A percentile compares a stretch with the other conserved stretches of the same genome.
These are phyloP conservation scores for Lachancea mirantina DNA, from an alignment of 805 yeast species.

Conservation along the genomic window DNA sequence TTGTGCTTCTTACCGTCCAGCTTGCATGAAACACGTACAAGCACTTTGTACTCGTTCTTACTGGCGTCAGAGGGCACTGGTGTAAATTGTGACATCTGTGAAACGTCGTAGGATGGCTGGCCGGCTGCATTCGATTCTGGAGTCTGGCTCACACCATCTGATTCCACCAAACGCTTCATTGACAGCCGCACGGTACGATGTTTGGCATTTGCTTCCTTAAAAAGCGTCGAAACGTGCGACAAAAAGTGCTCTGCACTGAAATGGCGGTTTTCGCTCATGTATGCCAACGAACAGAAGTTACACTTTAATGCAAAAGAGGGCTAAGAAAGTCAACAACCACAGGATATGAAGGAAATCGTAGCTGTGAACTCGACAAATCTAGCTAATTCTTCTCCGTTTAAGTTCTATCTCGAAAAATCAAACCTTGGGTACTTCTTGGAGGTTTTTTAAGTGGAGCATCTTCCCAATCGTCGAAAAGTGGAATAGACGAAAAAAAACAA, in stretches of 20 bases:
- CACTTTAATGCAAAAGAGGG: too few species aligned
- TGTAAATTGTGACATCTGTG: slow-evolving; percentile 17
- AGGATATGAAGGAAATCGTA: too few species aligned
- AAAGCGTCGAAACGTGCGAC: slow-evolving; percentile 17
- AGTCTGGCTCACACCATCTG: slow-evolving; percentile 32
- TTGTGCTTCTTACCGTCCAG: slow-evolving; percentile 39
- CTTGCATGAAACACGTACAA: slow-evolving; percentile 48
- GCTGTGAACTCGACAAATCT: neutral
- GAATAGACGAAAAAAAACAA: too few species aligned
- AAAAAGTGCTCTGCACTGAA: slow-evolving; percentile 19
- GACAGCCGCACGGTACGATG: slow-evolving; percentile 24
- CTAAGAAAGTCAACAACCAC: too few species aligned
- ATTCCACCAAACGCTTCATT: slow-evolving; percentile 25
- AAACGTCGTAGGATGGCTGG: slow-evolving; percentile 28
- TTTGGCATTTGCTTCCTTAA: slow-evolving; percentile 23
- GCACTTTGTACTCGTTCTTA: slow-evolving; percentile 45
- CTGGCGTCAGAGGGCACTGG: slow-evolving; percentile 16
- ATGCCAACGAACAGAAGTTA: too few species aligned
- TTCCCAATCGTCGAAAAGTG: too few species aligned
- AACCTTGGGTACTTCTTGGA: too few species aligned
- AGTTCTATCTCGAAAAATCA: too few species aligned
- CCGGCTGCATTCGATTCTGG: slow-evolving; percentile 45
- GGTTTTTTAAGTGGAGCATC: too few species aligned
- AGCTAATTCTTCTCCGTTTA: too few species aligned
- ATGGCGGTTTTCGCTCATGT: slow-evolving; percentile 9